Evolutionary conservation across 2,329 filamentous ascomycete species (phyloP), one percentile per base, ranked within the genome.

Genomic region (Nemania abortiva): DNA sequence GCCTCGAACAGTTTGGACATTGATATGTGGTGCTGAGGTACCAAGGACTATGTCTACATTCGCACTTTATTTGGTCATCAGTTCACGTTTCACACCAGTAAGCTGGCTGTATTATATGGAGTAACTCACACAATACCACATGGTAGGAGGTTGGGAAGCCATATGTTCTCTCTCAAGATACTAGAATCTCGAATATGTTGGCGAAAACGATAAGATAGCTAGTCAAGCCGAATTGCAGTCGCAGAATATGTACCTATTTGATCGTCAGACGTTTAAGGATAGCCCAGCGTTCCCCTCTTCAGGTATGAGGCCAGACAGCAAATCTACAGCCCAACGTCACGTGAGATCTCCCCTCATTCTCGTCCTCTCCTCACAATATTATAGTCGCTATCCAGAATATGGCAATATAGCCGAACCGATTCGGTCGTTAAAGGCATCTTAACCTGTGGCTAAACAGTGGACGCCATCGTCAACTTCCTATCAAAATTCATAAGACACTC

Each of bases 251-350:
- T n/a, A n/a, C n/a, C n/a, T 42, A 42, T 42, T 13, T 13, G 37
- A 42, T 15, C n/a, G 37, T 42, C 10, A 34, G 31, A 34, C n/a
- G n/a, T n/a, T n/a, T n/a, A n/a, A n/a, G n/a, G n/a, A n/a, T 42
- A 42, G 37, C 7, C 37, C 37, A 15, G 3, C 37, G 37, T 15
- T 42, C 37, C 37, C 37, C 5, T 13, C 37, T 13, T 42, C 15
- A 13, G 10, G 15, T 9, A 42, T 15, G 15, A 22, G 56, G 57
- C 39, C 56, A 62, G 9, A 61, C 64, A 34, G 57, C 52, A 2
- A 56, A 7, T 6, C 64, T 37, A 42, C 5, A 42, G 37, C 37
- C 9, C 37, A 42, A 15, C 37, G 37, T 42, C 37, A 42, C 37
- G 37, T 42, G 37, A 42, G 13, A 15, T 3, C 10, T 13, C 37